Conservation (phyloP, 345 rosid species). For the Bruguiera parviflora region DNA sequence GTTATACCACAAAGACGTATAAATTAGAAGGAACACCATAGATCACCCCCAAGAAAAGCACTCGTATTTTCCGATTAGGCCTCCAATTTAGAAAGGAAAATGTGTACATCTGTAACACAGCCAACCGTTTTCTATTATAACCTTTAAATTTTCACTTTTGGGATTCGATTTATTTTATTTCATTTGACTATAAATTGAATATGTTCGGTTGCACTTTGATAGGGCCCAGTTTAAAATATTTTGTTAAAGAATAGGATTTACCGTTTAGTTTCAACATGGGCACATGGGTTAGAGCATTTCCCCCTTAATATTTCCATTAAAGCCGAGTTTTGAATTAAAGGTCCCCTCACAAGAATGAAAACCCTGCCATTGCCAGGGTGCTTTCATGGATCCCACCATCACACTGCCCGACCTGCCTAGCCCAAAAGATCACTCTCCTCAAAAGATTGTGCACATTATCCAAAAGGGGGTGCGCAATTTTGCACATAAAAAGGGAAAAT, state of each 20-base stretch:
- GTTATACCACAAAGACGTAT: too few species aligned
- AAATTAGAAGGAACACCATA: too few species aligned
- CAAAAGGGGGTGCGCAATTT: neutral
- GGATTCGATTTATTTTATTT: too few species aligned
- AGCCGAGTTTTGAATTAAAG: constrained; percentile 37
- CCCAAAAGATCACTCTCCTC: constrained; percentile 2
- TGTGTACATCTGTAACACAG: too few species aligned
- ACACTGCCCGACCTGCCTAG: constrained; percentile 19
- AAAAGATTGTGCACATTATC: constrained; percentile 21
- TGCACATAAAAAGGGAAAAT: neutral
- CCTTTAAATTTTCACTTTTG: too few species aligned
- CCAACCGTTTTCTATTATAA: too few species aligned
- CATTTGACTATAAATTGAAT: too few species aligned
- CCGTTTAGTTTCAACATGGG: constrained; percentile 27
- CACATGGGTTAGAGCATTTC: constrained; percentile 30
- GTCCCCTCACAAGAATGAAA: constrained; percentile 14
- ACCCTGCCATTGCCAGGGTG: constrained; percentile 6
- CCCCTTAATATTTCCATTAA: constrained; percentile 16
- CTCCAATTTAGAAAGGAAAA: too few species aligned
- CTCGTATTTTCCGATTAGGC: too few species aligned
- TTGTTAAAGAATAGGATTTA: constrained; percentile 2
- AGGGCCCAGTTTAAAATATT: neutral
- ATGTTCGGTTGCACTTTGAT: neutral
- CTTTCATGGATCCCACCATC: constrained; percentile 43
- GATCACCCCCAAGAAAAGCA: too few species aligned